Evolutionary conservation across 2,329 filamentous ascomycete species (phyloP), one percentile per base, ranked within the genome.

Genomic region (Diaporthe destruens): DNA sequence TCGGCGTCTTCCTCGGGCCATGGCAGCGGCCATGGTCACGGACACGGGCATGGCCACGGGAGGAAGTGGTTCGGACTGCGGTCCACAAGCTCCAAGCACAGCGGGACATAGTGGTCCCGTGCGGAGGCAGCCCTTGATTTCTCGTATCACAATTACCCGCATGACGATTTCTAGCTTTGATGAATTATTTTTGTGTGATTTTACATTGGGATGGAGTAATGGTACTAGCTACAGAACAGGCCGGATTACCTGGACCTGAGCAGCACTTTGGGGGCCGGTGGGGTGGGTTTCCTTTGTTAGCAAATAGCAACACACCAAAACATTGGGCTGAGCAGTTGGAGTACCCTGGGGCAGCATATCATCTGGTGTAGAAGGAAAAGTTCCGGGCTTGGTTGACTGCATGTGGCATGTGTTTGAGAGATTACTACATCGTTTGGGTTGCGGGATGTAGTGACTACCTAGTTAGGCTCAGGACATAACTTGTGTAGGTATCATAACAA

Each of bases 51-150:
- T 6, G 59, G 25, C 16, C 68, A 74, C 16, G 72, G 72, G 2
- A 75, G 68, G 36, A 73, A 66, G 42, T 73, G 73, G 71, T 71
- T 75, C 23, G 68, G 65, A 1, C 34, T 74, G 14, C 54, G 73
- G 20, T 55, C 57, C 14, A 47, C 73, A 4, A 69, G 61, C n/a
- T 67, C 63, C 16, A 70, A 73, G 44, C 55, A 75, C 12, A 23
- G 56, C 3, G 73, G 44, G n/a, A 34, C 63, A 1, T 71, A 71
- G 68, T 36, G 39, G 47, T 11, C 5, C n/a, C 11, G n/a, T 32
- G 8, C n/a, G 8, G 32, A 8, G 8, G 11, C 39, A 20, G 18
- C 2, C 29, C 23, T 51, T 6, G 6, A 14, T 11, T 9, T 65
- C 8, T 6, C 34, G 3, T n/a, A 23, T 25, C 44, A 25, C 6